Base-by-base conservation (phyloP, 495 filamentous ascomycete species). In the Aspergillus haitiensis region DNA sequence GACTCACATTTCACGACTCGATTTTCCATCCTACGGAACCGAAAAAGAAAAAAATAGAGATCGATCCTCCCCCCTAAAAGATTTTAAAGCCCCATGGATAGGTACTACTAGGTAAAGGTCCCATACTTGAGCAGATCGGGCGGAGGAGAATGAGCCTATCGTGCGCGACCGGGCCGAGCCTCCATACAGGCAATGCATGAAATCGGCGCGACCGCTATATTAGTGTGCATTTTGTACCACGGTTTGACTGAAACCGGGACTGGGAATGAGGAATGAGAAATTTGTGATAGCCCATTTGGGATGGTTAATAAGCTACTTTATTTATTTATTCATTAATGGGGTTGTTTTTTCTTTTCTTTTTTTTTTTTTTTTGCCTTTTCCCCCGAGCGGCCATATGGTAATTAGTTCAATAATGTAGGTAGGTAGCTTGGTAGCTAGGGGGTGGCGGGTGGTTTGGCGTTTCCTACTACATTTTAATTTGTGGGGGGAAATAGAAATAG, bases 81-180 rank as follows among this genome's bases (percentile, higher is more conserved):
- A 27, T 1, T 27, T 27, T 27, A 27, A 27, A 27, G 21, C 21
- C 21, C 21, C 21, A 27, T 27, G 3, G 21, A 27, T 27, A 27
- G 21, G 5, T 12, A 52, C 49, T 15, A n/a, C 49, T 27, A 27
- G 3, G 21, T 27, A 27, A 27, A 7, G 15, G 15, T 31, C n/a
- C 10, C 37, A 53, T 59, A 51, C 48, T 32, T 48, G 7, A 21
- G 21, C 60, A 37, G 56, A 64, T 59, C 56, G 47, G 39, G 52
- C 32, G 49, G 16, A 18, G 42, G 15, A 27, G 21, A 27, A 27
- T 27, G 44, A n/a, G 33, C 50, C 31, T 33, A 52, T 63, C 49
- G 48, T 48, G 39, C 37, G 56, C 66, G 60, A 47, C 58, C 63
- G 66, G 66, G 45, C 66, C 66, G 66, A 60, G 58, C 66, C 66